A percentile compares a stretch with the other conserved stretches of the same genome.
Conservation (phyloP, 495 filamentous ascomycete genomes). For the Amphirosellinia nigrospora region DNA sequence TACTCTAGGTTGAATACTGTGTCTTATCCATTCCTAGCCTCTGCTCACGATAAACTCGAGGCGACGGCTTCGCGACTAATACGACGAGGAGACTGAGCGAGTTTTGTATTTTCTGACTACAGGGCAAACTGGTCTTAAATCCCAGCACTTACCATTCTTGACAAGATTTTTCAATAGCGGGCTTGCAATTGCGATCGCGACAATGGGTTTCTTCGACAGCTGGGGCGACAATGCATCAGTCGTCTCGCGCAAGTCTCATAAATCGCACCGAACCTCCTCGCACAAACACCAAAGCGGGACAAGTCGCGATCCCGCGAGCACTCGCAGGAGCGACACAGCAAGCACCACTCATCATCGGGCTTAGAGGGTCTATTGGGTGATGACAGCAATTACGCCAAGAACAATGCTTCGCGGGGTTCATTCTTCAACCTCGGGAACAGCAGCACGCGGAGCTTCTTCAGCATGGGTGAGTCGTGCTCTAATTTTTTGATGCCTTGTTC, state of each 20-base stretch:
- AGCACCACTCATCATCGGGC: constrained; percentile 42
- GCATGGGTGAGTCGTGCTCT: constrained; percentile 42
- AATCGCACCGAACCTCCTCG: constrained; percentile 31
- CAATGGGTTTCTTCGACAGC: constrained; percentile 50
- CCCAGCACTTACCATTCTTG: not conserved
- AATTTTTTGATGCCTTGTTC: constrained; percentile 45
- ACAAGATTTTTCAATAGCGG: not conserved
- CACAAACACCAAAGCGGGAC: constrained; percentile 34
- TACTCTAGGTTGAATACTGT: not conserved
- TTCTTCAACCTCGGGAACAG: constrained; percentile 60
- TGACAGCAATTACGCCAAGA: constrained; percentile 40
- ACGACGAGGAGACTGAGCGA: not conserved
- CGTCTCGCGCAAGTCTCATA: constrained; percentile 47
- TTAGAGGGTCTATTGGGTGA: constrained; percentile 41
- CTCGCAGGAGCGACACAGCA: constrained; percentile 31
- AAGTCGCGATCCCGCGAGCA: constrained; percentile 39
- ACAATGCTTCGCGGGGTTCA: constrained; percentile 55
- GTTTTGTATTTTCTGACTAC: not conserved
- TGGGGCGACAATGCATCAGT: constrained; percentile 50
- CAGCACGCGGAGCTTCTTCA: constrained; percentile 52
- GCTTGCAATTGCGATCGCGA: not conserved
- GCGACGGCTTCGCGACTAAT: not conserved
- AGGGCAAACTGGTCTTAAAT: not conserved
- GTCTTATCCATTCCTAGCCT: not conserved
- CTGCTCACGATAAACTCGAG: constrained; percentile 3